Percentiles rank a stretch among this genome's conserved stretches.
Evolutionary conservation across 495 filamentous ascomycete genomes (phyloP).

Genomic region (Hypoxylon lienhwacheense): DNA sequence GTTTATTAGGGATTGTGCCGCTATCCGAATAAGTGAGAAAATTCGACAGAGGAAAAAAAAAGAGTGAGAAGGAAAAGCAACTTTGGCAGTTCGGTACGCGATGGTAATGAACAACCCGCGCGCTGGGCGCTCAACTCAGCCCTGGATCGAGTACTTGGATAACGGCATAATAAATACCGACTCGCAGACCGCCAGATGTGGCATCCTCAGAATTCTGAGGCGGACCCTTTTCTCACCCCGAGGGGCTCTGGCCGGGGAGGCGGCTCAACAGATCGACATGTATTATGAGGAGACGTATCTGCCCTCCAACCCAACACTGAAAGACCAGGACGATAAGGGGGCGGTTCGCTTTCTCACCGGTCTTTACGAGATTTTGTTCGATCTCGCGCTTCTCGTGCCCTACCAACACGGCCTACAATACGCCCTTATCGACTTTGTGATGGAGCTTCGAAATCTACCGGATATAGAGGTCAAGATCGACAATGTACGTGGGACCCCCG

Average conservation of each 20-base stretch:
- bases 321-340: background rate
- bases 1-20: background rate
- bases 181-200: background rate
- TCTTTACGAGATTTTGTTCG: background rate
- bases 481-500: background rate
- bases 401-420: constrained; percentile 4
- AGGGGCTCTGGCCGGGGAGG: background rate
- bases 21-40: background rate
- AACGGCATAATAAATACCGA: background rate
- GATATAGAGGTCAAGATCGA: background rate
- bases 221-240: background rate
- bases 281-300: constrained; percentile 4
- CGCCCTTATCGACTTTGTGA: background rate
- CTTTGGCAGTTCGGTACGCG: background rate
- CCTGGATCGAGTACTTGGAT: constrained; percentile 3
- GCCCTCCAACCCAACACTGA: background rate
- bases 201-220: background rate
- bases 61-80: background rate
- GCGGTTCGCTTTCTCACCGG: background rate
- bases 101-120: background rate
- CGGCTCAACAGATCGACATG: constrained; percentile 1
- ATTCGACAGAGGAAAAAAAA: no score
- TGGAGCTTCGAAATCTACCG: constrained; percentile 2
- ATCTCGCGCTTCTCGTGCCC: background rate
- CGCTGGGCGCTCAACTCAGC: background rate